phyloP scores from a whole-genome alignment of 306 rosid genomes.

The Cicer judaicum region DNA sequence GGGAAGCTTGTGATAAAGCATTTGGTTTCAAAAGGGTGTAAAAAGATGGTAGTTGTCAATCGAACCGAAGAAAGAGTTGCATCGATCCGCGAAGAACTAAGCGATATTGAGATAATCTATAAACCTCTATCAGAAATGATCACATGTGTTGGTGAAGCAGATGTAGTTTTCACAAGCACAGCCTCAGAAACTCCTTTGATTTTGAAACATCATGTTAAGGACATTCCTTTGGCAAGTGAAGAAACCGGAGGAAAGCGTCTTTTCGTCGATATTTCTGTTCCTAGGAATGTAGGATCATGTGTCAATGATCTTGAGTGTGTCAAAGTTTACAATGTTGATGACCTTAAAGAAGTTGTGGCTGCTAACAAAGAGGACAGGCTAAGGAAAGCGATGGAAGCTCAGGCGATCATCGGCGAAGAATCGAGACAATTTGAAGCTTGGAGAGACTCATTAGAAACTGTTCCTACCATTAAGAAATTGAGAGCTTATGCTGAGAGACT shows the following conservation, averaged over 20 bases:
- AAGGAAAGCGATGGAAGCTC: constrained; percentile 97
- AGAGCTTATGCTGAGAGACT: constrained; percentile 98
- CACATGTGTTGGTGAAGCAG: constrained; percentile 72
- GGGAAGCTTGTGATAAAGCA: constrained; percentile 98
- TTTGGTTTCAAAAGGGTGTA: constrained; percentile 91
- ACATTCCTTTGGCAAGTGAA: constrained; percentile 67
- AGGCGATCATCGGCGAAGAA: constrained; percentile 81
- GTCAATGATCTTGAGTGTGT: constrained; percentile 66
- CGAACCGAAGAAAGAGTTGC: constrained; percentile 86
- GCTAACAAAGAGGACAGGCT: constrained; percentile 95
- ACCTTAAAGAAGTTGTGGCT: constrained; percentile 98
- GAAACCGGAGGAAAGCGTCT: constrained; percentile 63
- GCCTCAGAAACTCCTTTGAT: constrained; percentile 89
- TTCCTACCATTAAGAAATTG: constrained; percentile 93
- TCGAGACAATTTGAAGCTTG: constrained; percentile 94
- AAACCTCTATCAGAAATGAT: constrained; percentile 86
- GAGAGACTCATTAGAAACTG: constrained; percentile 98
- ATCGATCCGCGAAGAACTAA: constrained; percentile 70
- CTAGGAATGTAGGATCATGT: constrained; percentile 89
- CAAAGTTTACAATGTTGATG: constrained; percentile 84
- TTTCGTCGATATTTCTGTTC: constrained; percentile 91
- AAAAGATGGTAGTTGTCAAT: constrained; percentile 87
- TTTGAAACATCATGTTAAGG: constrained; percentile 73
- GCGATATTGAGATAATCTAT: constrained; percentile 76
- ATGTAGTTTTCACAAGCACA: constrained; percentile 88